Percentiles rank a stretch among this genome's conserved stretches.
Evolutionary conservation across 2,329 filamentous ascomycete species (phyloP).

Genomic region (Raffaelea albimanens): DNA sequence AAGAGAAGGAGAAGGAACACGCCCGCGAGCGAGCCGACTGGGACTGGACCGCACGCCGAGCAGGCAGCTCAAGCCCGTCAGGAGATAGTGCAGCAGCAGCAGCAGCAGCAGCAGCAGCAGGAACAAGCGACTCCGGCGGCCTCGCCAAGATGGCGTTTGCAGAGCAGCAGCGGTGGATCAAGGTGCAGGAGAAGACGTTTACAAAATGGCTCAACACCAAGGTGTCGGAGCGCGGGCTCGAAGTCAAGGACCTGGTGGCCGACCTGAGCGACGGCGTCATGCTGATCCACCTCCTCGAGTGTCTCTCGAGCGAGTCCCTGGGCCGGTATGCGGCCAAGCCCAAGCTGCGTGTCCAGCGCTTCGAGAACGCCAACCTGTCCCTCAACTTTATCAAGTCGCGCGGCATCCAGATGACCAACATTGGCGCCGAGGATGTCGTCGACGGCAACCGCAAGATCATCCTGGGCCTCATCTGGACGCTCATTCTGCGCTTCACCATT

Average conservation of each 20-base stretch:
- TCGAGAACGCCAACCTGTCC: slow-evolving; percentile 95
- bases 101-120: slow-evolving; percentile 28
- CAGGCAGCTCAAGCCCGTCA: slow-evolving; percentile 2
- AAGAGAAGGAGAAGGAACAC: background rate
- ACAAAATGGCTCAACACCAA: slow-evolving; percentile 99
- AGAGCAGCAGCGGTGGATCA: slow-evolving; percentile 60
- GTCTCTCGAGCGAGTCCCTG: slow-evolving; percentile 86
- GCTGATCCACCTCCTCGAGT: slow-evolving; percentile 94
- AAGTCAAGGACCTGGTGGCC: slow-evolving; percentile 76
- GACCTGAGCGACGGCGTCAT: slow-evolving; percentile 93
- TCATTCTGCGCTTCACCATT: slow-evolving; percentile 96
- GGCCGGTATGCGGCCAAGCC: slow-evolving; percentile 95
- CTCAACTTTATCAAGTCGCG: slow-evolving; percentile 78
- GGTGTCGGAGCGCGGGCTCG: slow-evolving; percentile 65
- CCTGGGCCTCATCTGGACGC: slow-evolving; percentile 91
- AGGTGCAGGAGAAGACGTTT: slow-evolving; percentile 96
- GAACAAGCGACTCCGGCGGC: slow-evolving; percentile 31
- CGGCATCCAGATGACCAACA: slow-evolving; percentile 96
- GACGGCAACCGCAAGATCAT: slow-evolving; percentile 98
- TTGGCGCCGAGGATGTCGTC: slow-evolving; percentile 95
- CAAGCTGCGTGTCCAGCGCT: slow-evolving; percentile 90
- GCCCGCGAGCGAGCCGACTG: slow-evolving; percentile 6
- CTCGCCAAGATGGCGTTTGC: slow-evolving; percentile 52
- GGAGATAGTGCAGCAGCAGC: slow-evolving; percentile 17
- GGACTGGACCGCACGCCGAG: slow-evolving; percentile 10